Base-by-base conservation (phyloP, 225 moss, liverwort and hornwort genomes). In the Bryum argenteum region DNA sequence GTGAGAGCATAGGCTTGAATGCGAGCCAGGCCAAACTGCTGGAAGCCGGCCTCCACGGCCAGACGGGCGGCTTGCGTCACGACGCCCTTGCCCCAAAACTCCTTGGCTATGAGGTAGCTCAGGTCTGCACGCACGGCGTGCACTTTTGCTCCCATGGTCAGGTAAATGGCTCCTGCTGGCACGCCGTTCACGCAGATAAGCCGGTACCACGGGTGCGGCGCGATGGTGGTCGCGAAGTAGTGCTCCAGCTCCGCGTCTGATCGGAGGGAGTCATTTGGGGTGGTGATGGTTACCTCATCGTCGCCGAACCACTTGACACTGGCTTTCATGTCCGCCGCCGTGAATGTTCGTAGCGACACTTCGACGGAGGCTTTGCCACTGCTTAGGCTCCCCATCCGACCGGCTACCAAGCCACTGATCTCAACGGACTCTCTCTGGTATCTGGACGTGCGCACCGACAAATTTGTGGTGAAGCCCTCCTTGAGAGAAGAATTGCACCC, bases 91-190 rank as follows among this genome's bases (percentile, higher is more conserved):
- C 91, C 87, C 91, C 91, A 91, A 8, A 65, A 65, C 40, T 80
- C 75, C 60, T 76, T 78, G 0, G 83, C 83, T 8, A 91, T 66
- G 48, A 87, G 23, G 80, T 89, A 91, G 78, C 91, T 89, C 65
- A 91, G 54, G 5, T 91, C 89, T 19, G 0, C 89, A 2, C 89
- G 68, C 68, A 23, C 63, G 5, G 79, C 54, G 71, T 91, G 89
- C 1, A 0, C 69, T 1, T 72, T 76, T 5, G 1, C 14, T 2
- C 87, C 89, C 3, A 66, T 8, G 21, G 69, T 78, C 62, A 91
- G 65, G 53, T 79, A 74, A 10, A 91, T 75, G 20, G 83, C 71
- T 13, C 86, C 86, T 11, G 78, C 83, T 12, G 80, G 77, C 54
- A 51, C 75, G 16, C 69, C 86, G 69, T 86, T 54, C 39, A 86